A percentile compares a stretch with the other conserved stretches of the same genome.
These are phyloP conservation scores for Akebia trifoliata DNA, from an alignment of 164 flowering plant species.

Conservation along the genomic window DNA sequence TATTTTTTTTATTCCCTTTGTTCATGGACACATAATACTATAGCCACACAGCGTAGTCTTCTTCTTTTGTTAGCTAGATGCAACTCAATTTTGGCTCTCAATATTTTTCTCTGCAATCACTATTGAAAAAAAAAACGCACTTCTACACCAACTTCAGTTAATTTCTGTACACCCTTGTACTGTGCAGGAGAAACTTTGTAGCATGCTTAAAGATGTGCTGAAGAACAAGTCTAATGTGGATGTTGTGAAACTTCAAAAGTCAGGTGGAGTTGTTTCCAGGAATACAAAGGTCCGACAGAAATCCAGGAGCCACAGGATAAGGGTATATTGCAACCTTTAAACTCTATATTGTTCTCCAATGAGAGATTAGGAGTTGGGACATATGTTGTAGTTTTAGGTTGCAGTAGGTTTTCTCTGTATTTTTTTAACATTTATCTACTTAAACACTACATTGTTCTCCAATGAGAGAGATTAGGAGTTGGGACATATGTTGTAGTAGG, in stretches of 20 bases:
- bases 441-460: not conserved
- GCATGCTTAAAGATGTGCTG: slow-evolving; percentile 81
- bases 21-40: too few species aligned
- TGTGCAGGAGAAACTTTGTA: slow-evolving; percentile 85
- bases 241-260: slow-evolving; percentile 94
- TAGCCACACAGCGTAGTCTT: too few species aligned
- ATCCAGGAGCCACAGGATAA: slow-evolving; percentile 64
- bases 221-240: slow-evolving; percentile 76
- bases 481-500: not conserved
- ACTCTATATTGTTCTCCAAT: slow-evolving; percentile 1
- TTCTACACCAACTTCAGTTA: not conserved
- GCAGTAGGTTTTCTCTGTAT: not conserved
- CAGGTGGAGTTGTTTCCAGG: slow-evolving; percentile 94
- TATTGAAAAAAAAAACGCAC: not conserved
- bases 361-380: not conserved
- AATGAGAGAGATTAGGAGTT: not conserved
- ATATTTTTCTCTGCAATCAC: not conserved
- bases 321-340: slow-evolving; percentile 39
- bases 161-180: not conserved
- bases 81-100: too few species aligned
- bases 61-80: too few species aligned
- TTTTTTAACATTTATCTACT: not conserved
- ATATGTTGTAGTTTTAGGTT: not conserved
- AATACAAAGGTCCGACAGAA: slow-evolving; percentile 67
- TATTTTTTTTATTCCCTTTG: too few species aligned